These are phyloP conservation scores for Neurospora pannonica DNA, from an alignment of 495 filamentous ascomycete species.

Conservation along the genomic window DNA sequence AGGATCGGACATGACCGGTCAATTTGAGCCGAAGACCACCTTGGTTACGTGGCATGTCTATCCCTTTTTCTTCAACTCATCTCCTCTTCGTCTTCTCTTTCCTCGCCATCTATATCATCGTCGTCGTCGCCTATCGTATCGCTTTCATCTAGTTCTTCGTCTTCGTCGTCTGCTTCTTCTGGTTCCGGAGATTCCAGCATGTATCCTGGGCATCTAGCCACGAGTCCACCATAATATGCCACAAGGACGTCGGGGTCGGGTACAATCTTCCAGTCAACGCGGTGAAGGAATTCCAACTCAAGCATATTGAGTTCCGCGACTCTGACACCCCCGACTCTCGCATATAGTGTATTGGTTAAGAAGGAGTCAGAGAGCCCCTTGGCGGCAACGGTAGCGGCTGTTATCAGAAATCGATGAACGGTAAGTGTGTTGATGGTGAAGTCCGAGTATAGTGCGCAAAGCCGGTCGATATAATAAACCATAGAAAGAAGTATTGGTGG, in stretches of 20 bases:
- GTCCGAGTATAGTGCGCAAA: slow-evolving; percentile 81
- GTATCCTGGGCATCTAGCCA: slow-evolving; percentile 47
- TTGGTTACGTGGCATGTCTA: neutral
- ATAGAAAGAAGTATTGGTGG: slow-evolving; percentile 96
- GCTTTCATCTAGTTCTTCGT: slow-evolving; percentile 11
- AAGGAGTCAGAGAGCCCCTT: slow-evolving; percentile 95
- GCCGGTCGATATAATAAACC: slow-evolving; percentile 97
- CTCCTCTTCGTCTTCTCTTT: neutral
- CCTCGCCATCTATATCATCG: slow-evolving; percentile 14
- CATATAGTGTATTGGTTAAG: slow-evolving; percentile 95
- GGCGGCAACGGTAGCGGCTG: slow-evolving; percentile 86
- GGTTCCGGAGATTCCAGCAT: slow-evolving; percentile 24
- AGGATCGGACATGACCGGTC: neutral
- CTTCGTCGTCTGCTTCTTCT: slow-evolving; percentile 8
- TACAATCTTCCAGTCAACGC: slow-evolving; percentile 93
- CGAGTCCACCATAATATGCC: slow-evolving; percentile 84
- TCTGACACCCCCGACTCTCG: slow-evolving; percentile 83
- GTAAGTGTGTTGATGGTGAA: slow-evolving; percentile 94
- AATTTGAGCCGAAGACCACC: neutral
- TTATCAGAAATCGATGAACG: slow-evolving; percentile 93
- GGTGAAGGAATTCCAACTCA: slow-evolving; percentile 87
- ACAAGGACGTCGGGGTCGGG: slow-evolving; percentile 86
- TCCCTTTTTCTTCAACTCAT: neutral
- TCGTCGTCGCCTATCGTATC: slow-evolving; percentile 14
- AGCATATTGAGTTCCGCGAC: slow-evolving; percentile 80